phyloP scores from a whole-genome alignment of 2,329 filamentous ascomycete species.

The Hirsutella minnesotensis region DNA sequence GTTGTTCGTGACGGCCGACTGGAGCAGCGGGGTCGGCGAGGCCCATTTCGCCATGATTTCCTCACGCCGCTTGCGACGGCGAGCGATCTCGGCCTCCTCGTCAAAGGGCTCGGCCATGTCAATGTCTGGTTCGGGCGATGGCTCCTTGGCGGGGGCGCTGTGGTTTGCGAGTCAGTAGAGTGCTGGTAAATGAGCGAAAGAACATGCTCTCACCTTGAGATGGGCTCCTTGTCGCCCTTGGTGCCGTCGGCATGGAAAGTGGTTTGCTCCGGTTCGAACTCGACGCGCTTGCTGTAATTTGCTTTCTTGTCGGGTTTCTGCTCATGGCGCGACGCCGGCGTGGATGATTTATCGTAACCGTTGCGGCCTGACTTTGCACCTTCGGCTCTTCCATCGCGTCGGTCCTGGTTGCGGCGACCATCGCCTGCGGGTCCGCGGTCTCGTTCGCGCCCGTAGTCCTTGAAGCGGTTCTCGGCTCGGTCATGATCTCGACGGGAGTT shows the following conservation, averaged over 20 bases:
- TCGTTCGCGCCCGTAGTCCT: too few species aligned
- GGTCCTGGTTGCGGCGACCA: background rate
- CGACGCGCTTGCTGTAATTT: too few species aligned
- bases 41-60: slow-evolving; percentile 76
- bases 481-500: slow-evolving; percentile 25
- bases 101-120: slow-evolving; percentile 53
- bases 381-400: background rate
- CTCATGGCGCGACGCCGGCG: too few species aligned
- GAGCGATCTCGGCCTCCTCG: slow-evolving; percentile 73
- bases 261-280: background rate
- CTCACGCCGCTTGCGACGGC: slow-evolving; percentile 72
- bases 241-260: background rate
- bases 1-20: slow-evolving; percentile 57
- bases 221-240: background rate
- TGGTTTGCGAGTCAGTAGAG: background rate
- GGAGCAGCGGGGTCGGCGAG: slow-evolving; percentile 59
- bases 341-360: background rate
- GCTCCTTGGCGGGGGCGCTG: slow-evolving; percentile 10
- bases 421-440: background rate
- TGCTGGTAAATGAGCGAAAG: too few species aligned
- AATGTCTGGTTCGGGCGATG: slow-evolving; percentile 29
- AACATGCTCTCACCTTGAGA: background rate
- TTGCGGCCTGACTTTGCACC: slow-evolving; percentile 4
- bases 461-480: slow-evolving; percentile 1
- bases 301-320: too few species aligned